Evolutionary conservation across 495 filamentous ascomycete genomes (phyloP), one percentile per base, ranked within the genome.

Genomic region (Aspergillus ostianus): DNA sequence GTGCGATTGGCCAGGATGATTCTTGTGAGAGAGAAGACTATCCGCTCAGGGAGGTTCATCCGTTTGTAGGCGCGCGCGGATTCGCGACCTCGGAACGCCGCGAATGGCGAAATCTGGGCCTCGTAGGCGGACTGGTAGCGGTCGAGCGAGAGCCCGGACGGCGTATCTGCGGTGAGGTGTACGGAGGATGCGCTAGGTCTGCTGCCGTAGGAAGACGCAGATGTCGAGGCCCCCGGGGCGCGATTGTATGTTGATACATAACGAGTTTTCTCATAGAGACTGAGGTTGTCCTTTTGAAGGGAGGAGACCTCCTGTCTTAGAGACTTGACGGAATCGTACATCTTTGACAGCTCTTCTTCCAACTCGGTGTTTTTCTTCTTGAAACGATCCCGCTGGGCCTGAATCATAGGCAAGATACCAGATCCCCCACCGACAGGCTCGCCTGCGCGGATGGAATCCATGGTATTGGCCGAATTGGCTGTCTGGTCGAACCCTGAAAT

Each of bases 321-420:
- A 10, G 92, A 88, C 21, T 93, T 92, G 26, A 98, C 87, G 0
- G 85, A 88, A 45, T 80, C 83, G 68, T 98, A 90, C 53, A 82
- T 77, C 58, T 94, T 92, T 7, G 90, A 90, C 19, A 98, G 80
- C 65, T 98, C 93, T 51, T 90, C 85, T 71, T 98, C 95, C 47
- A 99, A 84, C 68, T 98, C 90, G 1, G 87, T 74, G 60, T 96
- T 98, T 64, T 92, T 88, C 80, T 96, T 91, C 80, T 97, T 98
- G 84, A 99, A 99, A 47, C 94, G 90, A 73, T 99, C 94, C 60
- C 94, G 87, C 72, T 99, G 94, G 19, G 94, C 94, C 51, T 94
- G 95, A 57, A 99, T 88, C 94, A 99, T 99, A 26, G 95, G 94
- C 26, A 99, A 79, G 59, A 99, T 96, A 19, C 92, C 92, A 2